Conservation (phyloP, 768 basidiomycete genomes). For the Pleurotus tuoliensis region DNA sequence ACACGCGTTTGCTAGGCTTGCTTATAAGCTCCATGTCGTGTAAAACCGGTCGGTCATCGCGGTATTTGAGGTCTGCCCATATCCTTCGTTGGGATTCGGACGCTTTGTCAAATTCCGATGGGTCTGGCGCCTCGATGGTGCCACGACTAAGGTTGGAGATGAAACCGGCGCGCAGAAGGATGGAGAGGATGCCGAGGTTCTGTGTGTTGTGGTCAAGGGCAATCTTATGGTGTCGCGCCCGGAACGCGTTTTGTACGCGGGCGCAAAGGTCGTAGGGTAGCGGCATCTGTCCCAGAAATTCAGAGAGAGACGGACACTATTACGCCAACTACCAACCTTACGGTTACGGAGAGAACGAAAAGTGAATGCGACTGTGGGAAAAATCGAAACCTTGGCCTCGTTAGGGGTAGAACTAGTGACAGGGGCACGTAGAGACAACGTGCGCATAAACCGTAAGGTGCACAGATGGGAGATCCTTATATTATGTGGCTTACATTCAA, state of each 20-base stretch:
- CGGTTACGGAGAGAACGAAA: too few species aligned
- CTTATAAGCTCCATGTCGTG: constrained; percentile 76
- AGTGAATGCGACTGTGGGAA: too few species aligned
- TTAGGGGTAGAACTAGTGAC: too few species aligned
- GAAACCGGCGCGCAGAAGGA: constrained; percentile 90
- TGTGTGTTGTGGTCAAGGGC: constrained; percentile 81
- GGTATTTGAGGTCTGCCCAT: constrained; percentile 94
- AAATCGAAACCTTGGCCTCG: too few species aligned
- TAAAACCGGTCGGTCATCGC: constrained; percentile 85
- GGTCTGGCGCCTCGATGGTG: constrained; percentile 60
- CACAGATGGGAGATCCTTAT: too few species aligned
- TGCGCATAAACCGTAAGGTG: too few species aligned
- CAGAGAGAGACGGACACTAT: background rate
- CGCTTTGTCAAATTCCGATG: constrained; percentile 54
- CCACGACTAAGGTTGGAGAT: constrained; percentile 81
- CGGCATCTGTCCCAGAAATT: constrained; percentile 26
- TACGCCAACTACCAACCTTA: too few species aligned
- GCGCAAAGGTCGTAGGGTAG: constrained; percentile 86
- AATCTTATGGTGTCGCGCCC: constrained; percentile 75
- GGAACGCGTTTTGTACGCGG: constrained; percentile 89
- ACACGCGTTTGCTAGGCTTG: constrained; percentile 77
- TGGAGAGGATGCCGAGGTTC: constrained; percentile 87
- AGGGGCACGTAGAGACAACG: too few species aligned
- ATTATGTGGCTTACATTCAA: too few species aligned
- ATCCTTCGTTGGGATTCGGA: constrained; percentile 71